Base-by-base conservation (phyloP, 768 basidiomycete genomes). In the Mrakia frigida region DNA sequence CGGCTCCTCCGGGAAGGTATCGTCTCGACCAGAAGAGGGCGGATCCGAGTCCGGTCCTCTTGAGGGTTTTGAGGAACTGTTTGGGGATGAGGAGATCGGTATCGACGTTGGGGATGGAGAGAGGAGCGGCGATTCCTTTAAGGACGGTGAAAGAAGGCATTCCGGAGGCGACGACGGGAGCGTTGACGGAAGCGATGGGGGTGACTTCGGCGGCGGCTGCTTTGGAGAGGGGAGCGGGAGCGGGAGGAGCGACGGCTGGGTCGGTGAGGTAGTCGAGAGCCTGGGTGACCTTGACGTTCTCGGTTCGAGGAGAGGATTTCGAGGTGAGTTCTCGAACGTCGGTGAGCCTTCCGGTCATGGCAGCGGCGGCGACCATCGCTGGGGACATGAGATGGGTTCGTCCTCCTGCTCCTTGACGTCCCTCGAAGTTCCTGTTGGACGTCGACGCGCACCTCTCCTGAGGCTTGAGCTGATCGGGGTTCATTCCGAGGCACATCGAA, bases 401-500 rank as follows among this genome's bases (percentile, higher is more conserved):
- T 33, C 93, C 93, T 80, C 92, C 93, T 56, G 92, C 88, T 78
- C 86, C 93, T 88, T 86, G 94, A 35, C 93, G 89, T 70, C 92
- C 93, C 84, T 95, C 92, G 79, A 96, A 94, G 85, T 96, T 95
- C 76, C 93, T 89, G 84, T 95, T 94, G 80, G 92, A 93, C 52
- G 93, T 95, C 79, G 92, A 93, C 14, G 93, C 93, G 81, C 93
- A 95, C 61, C 93, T 90, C 81, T 87, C 85, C 74, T 91, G 90
- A 2, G 92, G 92, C 25, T 87, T 86, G 70, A 96, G 86, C 81
- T 94, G 92, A 84, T 96, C 93, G 18, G 93, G 92, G 84, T 96
- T 96, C 93, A 96, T 96, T 59, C 93, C 93, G 79, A 96, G 84
- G 84, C 93, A 96, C 93, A 96, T 96, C 23, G 93, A 96, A 82